Percentiles rank a stretch among this genome's conserved stretches.
Evolutionary conservation across 352 stramenopile species (phyloP).

Genomic region (Globisporangium irregulare): DNA sequence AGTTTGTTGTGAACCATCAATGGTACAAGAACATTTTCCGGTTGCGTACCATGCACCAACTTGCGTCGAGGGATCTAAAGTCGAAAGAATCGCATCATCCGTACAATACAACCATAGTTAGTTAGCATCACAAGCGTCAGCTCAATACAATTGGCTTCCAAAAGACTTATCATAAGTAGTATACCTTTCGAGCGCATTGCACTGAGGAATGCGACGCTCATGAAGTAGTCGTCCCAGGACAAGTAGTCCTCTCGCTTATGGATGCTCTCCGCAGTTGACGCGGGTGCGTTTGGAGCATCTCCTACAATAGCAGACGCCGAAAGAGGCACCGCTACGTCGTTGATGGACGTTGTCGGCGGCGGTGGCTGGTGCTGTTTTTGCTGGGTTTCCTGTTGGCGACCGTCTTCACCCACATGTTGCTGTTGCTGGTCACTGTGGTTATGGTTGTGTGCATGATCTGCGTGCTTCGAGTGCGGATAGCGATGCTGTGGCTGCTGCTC

Average conservation of each 20-base stretch:
- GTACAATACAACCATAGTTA: neutral
- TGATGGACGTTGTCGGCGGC: neutral
- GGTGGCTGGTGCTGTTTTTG: slow-evolving; percentile 4
- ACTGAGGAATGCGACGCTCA: slow-evolving; percentile 98
- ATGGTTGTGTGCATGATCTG: neutral
- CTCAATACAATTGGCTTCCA: neutral
- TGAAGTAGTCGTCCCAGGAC: slow-evolving; percentile 99
- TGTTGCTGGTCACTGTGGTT: neutral
- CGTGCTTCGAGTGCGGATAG: neutral
- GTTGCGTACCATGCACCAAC: slow-evolving; percentile 90
- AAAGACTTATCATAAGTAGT: neutral
- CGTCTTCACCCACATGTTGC: neutral
- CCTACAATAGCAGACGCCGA: neutral
- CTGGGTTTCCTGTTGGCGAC: neutral
- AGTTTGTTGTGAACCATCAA: neutral
- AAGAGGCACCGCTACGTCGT: slow-evolving; percentile 3
- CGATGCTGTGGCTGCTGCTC: neutral
- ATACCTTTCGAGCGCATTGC: slow-evolving; percentile 97
- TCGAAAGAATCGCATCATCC: neutral
- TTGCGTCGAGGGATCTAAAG: slow-evolving; percentile 94
- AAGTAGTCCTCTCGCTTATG: slow-evolving; percentile 90
- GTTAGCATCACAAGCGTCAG: neutral
- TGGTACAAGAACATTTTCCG: neutral
- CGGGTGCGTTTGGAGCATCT: neutral
- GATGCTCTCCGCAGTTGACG: neutral